These are phyloP conservation scores for Trichoderma pleuroti DNA, from an alignment of 2,329 filamentous ascomycete genomes.

Conservation along the genomic window DNA sequence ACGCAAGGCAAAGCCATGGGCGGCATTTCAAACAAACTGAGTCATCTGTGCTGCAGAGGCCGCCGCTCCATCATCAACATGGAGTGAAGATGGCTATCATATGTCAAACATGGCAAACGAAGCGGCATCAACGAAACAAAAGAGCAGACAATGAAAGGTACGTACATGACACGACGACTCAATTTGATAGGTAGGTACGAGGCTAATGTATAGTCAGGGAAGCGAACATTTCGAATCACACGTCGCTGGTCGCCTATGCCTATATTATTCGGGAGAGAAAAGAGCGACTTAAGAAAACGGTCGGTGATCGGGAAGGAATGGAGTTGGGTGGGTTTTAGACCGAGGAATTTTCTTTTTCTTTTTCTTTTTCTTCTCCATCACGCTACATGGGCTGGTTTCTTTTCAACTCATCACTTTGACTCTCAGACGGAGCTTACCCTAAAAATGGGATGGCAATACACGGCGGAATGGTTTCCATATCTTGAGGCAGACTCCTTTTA, in stretches of 20 bases:
- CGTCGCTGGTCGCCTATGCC: no score
- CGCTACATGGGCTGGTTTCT: not conserved
- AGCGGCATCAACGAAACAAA: not conserved
- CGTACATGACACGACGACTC: not conserved
- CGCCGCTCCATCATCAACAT: not conserved
- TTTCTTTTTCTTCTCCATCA: not conserved
- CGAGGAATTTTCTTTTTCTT: not conserved
- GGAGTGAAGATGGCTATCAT: not conserved
- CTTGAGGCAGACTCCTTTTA: not conserved
- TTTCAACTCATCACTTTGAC: not conserved
- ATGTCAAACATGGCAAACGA: not conserved
- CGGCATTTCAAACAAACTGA: not conserved
- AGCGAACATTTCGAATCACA: no score
- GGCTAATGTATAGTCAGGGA: not conserved
- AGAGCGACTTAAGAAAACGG: not conserved
- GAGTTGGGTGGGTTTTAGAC: not conserved
- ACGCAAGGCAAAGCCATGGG: not conserved
- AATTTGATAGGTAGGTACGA: no score
- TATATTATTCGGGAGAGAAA: not conserved
- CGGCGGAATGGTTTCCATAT: not conserved
- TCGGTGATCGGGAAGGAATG: not conserved
- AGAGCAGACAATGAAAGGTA: not conserved
- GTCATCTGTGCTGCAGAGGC: not conserved
- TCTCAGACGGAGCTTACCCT: not conserved
- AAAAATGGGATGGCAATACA: not conserved